Evolutionary conservation across 345 rosid genomes (phyloP).

Genomic region (Sonneratia caseolaris): DNA sequence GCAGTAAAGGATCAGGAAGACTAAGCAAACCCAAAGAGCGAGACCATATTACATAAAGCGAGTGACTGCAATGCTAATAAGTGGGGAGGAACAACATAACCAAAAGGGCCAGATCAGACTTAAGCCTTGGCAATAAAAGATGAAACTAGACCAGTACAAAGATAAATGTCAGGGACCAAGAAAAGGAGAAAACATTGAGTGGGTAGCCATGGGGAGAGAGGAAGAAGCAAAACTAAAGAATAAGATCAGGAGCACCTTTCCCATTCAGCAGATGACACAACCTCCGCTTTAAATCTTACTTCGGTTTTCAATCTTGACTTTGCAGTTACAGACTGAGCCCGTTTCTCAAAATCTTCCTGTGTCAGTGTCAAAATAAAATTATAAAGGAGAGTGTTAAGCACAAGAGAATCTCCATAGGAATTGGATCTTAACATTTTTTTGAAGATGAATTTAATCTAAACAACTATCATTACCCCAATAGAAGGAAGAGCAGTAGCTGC

Average conservation of each 20-base stretch:
- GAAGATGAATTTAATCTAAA: not conserved
- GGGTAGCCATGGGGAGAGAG: not conserved
- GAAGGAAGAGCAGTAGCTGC: slow-evolving; percentile 72
- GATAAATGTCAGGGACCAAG: too few relatives aligned
- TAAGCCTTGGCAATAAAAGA: too few relatives aligned
- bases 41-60: not conserved
- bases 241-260: slow-evolving; percentile 52
- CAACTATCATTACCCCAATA: slow-evolving; percentile 45
- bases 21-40: not conserved
- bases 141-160: too few relatives aligned
- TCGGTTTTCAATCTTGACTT: slow-evolving; percentile 86
- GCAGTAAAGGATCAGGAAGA: not conserved
- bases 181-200: not conserved
- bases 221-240: not conserved
- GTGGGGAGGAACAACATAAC: too few relatives aligned
- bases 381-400: not conserved
- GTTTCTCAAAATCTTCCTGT: slow-evolving; percentile 84
- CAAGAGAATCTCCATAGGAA: not conserved
- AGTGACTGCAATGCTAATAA: too few relatives aligned
- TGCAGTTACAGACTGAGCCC: slow-evolving; percentile 67
- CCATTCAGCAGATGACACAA: slow-evolving; percentile 71
- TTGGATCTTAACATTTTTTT: not conserved
- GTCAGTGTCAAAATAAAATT: slow-evolving; percentile 6
- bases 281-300: slow-evolving; percentile 69
- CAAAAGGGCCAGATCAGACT: too few relatives aligned